phyloP scores from a whole-genome alignment of 768 basidiomycete genomes.

The Sporobolomyces phaffii region DNA sequence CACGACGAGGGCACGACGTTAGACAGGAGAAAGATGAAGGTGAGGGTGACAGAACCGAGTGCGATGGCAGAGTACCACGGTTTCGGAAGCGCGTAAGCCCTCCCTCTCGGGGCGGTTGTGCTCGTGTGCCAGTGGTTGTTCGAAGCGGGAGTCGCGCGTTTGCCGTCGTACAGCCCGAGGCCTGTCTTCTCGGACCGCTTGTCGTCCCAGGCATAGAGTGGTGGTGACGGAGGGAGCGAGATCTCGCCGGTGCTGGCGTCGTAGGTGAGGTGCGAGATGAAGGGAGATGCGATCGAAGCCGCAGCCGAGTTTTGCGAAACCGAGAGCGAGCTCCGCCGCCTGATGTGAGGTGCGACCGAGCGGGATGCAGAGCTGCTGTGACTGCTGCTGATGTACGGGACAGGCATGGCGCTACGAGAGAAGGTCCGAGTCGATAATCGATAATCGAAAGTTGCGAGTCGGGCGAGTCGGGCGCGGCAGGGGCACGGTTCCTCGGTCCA shows the following conservation, averaged over 20 bases:
- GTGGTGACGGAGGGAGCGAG: conserved; percentile 28
- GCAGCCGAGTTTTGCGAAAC: conserved; percentile 7
- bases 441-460: no score
- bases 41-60: conserved; percentile 2
- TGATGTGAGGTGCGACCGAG: conserved; percentile 9
- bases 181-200: conserved; percentile 25
- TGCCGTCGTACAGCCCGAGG: conserved; percentile 13
- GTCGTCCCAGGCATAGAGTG: conserved; percentile 26
- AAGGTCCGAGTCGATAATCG: no score
- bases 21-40: conserved; percentile 24
- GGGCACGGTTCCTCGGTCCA: not conserved
- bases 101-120: conserved; percentile 1
- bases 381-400: not conserved
- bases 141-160: not conserved
- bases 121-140: conserved; percentile 3
- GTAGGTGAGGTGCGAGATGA: conserved; percentile 15
- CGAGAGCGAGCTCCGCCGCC: conserved; percentile 15
- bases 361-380: not conserved
- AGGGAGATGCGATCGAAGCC: conserved; percentile 6
- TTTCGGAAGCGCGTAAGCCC: conserved; percentile 1
- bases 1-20: conserved; percentile 25
- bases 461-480: not conserved
- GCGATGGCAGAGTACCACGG: conserved; percentile 23
- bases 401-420: conserved; percentile 3
- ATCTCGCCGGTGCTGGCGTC: conserved; percentile 27